Evolutionary conservation across 2,329 filamentous ascomycete genomes (phyloP).

Genomic region (Nothophaeocryptopus gaeumannii): DNA sequence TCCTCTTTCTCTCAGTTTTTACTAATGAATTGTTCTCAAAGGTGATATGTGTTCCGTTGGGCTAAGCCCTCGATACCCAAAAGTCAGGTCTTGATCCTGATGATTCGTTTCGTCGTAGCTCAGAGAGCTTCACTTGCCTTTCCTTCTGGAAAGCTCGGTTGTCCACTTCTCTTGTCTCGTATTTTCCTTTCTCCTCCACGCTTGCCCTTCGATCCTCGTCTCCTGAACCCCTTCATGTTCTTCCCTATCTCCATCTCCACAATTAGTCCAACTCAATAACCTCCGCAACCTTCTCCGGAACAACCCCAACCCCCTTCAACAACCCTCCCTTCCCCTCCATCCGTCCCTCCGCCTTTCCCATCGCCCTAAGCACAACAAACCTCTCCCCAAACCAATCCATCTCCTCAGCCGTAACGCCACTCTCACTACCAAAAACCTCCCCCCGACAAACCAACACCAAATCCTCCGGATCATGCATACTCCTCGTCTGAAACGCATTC

Average conservation of each 20-base stretch:
- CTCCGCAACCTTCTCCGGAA: conserved; percentile 16
- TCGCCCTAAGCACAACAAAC: conserved; percentile 30
- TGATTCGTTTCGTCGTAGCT: too few relatives aligned
- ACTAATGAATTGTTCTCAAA: too few relatives aligned
- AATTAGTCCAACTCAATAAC: conserved; percentile 21
- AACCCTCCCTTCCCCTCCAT: conserved; percentile 13
- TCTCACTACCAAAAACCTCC: conserved; percentile 21
- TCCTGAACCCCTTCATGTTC: too few relatives aligned
- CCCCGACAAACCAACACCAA: conserved; percentile 26
- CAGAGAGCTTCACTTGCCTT: too few relatives aligned
- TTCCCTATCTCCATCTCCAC: not conserved
- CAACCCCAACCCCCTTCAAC: conserved; percentile 19
- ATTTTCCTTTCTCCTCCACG: too few relatives aligned
- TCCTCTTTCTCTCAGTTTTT: too few relatives aligned
- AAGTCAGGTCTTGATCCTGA: too few relatives aligned
- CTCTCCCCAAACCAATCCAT: conserved; percentile 33
- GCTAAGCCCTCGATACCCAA: too few relatives aligned
- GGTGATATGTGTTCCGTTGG: too few relatives aligned
- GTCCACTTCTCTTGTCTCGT: too few relatives aligned
- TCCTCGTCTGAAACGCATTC: conserved; percentile 17
- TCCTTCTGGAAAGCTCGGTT: too few relatives aligned
- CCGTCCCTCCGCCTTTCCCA: conserved; percentile 9
- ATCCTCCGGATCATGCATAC: conserved; percentile 18
- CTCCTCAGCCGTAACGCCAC: conserved; percentile 23
- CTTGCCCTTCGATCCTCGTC: too few relatives aligned